A percentile compares a stretch with the other conserved stretches of the same genome.
Conservation (phyloP, 1,284 basidiomycete species). For the Exobasidium rhododendri region DNA sequence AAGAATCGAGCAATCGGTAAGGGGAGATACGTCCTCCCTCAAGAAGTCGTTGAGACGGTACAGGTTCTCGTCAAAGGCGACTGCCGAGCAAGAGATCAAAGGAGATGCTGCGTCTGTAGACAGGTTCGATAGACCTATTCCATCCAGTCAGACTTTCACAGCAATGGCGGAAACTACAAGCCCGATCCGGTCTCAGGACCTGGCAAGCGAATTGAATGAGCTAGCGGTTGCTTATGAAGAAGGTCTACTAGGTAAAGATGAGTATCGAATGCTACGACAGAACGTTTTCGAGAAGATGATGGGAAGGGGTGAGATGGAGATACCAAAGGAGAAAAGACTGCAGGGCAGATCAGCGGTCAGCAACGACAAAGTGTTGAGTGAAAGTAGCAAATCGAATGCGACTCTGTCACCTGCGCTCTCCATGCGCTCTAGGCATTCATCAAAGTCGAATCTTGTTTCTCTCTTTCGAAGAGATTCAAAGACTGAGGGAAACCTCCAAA, state of each 20-base stretch:
- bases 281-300: slow-evolving; percentile 38
- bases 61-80: too few species aligned
- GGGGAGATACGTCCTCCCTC: background rate
- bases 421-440: background rate
- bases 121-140: too few species aligned
- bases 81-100: too few species aligned
- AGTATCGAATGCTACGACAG: slow-evolving; percentile 37
- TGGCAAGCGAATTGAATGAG: slow-evolving; percentile 39
- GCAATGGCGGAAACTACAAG: too few species aligned
- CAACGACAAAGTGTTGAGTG: background rate
- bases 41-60: background rate
- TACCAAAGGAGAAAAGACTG: slow-evolving; percentile 17
- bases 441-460: background rate
- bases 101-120: too few species aligned
- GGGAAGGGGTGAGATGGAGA: slow-evolving; percentile 20
- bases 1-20: too few species aligned
- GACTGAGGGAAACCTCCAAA: background rate
- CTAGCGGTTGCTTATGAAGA: slow-evolving; percentile 44
- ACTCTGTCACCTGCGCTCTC: background rate
- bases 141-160: too few species aligned
- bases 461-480: slow-evolving; percentile 7
- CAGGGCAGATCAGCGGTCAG: background rate
- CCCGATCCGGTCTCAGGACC: background rate
- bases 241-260: slow-evolving; percentile 38
- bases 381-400: too few species aligned